phyloP scores from a whole-genome alignment of 371 early-diverging fungal species.

The Phascolomyces articulosus region DNA sequence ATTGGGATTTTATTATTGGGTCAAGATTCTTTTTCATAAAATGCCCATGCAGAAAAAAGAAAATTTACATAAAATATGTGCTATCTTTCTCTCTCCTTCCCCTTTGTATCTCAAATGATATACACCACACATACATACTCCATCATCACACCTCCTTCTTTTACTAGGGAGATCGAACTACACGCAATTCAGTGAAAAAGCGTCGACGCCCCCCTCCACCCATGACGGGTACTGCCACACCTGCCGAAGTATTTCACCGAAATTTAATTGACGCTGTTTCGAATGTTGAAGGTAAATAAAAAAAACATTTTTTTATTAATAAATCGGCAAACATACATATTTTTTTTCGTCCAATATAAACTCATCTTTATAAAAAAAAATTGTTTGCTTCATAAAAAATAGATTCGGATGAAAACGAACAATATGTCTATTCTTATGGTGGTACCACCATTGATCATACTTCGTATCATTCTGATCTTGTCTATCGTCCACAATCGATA shows the following conservation, averaged over 20 bases:
- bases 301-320: no score
- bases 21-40: no score
- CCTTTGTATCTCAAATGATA: neutral
- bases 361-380: no score
- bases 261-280: conserved; percentile 43
- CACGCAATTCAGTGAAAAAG: conserved; percentile 20
- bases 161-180: conserved; percentile 13
- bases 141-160: no score
- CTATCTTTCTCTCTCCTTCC: conserved; percentile 1
- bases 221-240: conserved; percentile 35
- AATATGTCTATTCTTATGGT: conserved; percentile 49
- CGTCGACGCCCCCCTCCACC: conserved; percentile 31
- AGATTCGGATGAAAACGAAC: conserved; percentile 57
- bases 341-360: no score
- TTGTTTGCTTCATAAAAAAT: neutral
- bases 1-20: no score
- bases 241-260: conserved; percentile 41
- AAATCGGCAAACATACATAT: no score
- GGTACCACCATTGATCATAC: conserved; percentile 12
- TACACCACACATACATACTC: no score
- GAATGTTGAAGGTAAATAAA: conserved; percentile 33
- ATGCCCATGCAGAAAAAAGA: no score
- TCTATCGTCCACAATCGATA: conserved; percentile 26
- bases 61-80: neutral
- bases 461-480: conserved; percentile 11